Evolutionary conservation across 228 moss, liverwort and hornwort species (phyloP).

Genomic region (Sphagnum magellanicum): DNA sequence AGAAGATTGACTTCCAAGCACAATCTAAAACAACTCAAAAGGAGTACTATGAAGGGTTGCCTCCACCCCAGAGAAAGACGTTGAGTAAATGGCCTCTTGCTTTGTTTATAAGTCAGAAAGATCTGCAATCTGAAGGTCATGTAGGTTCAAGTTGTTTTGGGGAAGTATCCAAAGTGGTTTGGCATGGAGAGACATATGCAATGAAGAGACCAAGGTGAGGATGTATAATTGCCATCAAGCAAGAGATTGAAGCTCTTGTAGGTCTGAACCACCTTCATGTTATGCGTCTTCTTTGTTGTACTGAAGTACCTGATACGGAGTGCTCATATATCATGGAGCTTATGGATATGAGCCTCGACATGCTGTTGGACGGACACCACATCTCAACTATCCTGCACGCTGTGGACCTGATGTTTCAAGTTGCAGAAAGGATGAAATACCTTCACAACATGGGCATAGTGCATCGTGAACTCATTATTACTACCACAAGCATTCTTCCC

Average conservation of each 20-base stretch:
- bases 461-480: too few relatives aligned
- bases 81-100: neutral
- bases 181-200: conserved; percentile 11
- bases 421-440: conserved; percentile 17
- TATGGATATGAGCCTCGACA: conserved; percentile 9
- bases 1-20: neutral
- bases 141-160: conserved; percentile 2
- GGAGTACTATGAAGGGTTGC: conserved; percentile 9
- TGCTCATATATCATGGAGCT: conserved; percentile 14
- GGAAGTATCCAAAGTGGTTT: conserved; percentile 3
- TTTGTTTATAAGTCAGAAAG: conserved; percentile 1
- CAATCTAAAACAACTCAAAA: too few relatives aligned
- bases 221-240: neutral
- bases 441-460: conserved; percentile 12
- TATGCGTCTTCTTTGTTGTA: conserved; percentile 9
- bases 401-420: conserved; percentile 24
- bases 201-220: neutral
- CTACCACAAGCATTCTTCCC: too few relatives aligned
- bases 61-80: neutral
- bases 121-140: neutral
- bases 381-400: conserved; percentile 4
- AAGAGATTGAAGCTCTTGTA: conserved; percentile 5
- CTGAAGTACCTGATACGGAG: neutral
- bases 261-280: conserved; percentile 12
- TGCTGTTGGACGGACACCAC: neutral